A percentile compares a stretch with the other conserved stretches of the same genome.
Evolutionary conservation across 1,139 yeast genomes (phyloP).

Genomic region (Lodderomyces orthopsilosis): DNA sequence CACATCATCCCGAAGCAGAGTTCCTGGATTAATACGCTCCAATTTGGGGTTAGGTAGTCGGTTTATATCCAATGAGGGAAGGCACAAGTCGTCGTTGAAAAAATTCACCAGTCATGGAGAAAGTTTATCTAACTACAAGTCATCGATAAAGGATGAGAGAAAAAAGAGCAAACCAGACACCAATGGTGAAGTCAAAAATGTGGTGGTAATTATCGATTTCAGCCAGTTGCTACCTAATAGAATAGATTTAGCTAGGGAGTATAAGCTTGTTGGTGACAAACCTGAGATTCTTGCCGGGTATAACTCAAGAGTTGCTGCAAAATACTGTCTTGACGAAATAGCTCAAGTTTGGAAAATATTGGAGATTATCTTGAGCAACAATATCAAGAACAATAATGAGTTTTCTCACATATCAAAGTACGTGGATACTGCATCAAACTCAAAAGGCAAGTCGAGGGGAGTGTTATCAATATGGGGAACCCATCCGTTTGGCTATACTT

Average conservation of each 20-base stretch:
- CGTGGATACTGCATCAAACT: background rate
- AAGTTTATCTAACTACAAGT: conserved; percentile 27
- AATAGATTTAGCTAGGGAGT: conserved; percentile 73
- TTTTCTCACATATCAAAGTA: background rate
- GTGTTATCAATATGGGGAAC: conserved; percentile 55
- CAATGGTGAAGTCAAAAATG: conserved; percentile 39
- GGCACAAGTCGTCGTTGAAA: conserved; percentile 22
- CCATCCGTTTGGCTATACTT: conserved; percentile 76
- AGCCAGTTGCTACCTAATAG: conserved; percentile 72
- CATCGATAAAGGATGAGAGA: conserved; percentile 21
- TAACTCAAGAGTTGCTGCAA: conserved; percentile 71
- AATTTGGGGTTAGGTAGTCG: conserved; percentile 41
- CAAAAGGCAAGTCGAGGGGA: background rate
- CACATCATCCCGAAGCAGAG: conserved; percentile 40
- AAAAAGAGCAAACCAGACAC: conserved; percentile 14
- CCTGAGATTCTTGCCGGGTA: conserved; percentile 65
- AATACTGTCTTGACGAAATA: conserved; percentile 58
- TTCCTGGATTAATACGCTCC: conserved; percentile 44
- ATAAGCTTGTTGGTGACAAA: conserved; percentile 63
- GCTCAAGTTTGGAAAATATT: conserved; percentile 80
- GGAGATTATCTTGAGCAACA: conserved; percentile 37
- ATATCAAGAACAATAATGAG: background rate
- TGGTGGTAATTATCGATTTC: conserved; percentile 65
- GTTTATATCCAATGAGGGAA: conserved; percentile 19
- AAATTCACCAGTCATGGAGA: conserved; percentile 29